phyloP scores from a whole-genome alignment of 2,329 filamentous ascomycete genomes.

The Fusarium citri region DNA sequence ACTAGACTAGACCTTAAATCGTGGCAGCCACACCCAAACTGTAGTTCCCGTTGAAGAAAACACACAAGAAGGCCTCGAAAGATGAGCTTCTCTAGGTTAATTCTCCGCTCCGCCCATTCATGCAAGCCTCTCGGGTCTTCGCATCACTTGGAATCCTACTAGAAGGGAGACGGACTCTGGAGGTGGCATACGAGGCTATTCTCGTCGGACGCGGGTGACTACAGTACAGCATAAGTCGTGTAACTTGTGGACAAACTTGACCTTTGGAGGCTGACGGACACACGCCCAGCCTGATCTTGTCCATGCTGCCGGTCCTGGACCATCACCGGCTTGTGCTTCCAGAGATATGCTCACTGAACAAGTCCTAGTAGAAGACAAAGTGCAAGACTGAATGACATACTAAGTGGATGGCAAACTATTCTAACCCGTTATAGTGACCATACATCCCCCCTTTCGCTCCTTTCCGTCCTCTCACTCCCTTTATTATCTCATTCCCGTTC shows the following conservation, averaged over 20 bases:
- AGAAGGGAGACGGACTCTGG: not conserved
- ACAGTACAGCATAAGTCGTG: constrained; percentile 44
- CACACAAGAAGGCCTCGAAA: constrained; percentile 8
- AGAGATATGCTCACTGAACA: not conserved
- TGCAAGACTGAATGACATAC: not conserved
- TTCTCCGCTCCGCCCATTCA: constrained; percentile 16
- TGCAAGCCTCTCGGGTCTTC: constrained; percentile 23
- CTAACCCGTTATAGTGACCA: not conserved
- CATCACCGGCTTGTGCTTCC: constrained; percentile 37
- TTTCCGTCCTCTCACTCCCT: constrained; percentile 12
- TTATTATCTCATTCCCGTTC: not conserved
- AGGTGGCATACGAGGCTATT: constrained; percentile 52
- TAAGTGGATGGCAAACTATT: not conserved
- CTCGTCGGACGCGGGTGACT: constrained; percentile 51
- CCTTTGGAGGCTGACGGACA: constrained; percentile 24
- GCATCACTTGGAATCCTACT: not conserved
- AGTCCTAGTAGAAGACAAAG: not conserved
- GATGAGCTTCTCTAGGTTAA: constrained; percentile 4
- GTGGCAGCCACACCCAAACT: constrained; percentile 20
- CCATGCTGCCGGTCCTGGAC: constrained; percentile 41
- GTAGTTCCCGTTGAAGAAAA: not conserved
- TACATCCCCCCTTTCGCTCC: constrained; percentile 11
- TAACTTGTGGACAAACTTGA: constrained; percentile 36
- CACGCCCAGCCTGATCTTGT: constrained; percentile 41
- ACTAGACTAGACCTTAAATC: constrained; percentile 6